A percentile compares a stretch with the other conserved stretches of the same genome.
phyloP scores from a whole-genome alignment of 1,139 yeast genomes.

The Saccharomyces pastorianus region DNA sequence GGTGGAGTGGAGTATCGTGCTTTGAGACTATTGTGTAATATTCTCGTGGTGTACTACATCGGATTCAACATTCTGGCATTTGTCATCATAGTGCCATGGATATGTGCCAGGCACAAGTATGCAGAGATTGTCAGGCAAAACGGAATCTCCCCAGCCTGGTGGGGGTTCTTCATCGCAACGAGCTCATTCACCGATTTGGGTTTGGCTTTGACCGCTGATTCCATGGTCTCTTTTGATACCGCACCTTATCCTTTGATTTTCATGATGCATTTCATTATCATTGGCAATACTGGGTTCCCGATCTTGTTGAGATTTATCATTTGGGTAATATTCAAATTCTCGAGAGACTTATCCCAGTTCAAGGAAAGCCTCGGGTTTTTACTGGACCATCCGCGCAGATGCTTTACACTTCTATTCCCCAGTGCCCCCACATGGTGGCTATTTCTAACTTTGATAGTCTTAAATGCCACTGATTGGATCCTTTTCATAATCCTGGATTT shows the following conservation, averaged over 20 bases:
- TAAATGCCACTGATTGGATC: slow-evolving; percentile 70
- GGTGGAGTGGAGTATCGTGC: slow-evolving; percentile 97
- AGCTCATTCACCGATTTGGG: slow-evolving; percentile 81
- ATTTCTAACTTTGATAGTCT: slow-evolving; percentile 57
- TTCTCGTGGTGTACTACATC: slow-evolving; percentile 57
- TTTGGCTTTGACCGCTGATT: slow-evolving; percentile 63
- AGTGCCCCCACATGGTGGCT: slow-evolving; percentile 94
- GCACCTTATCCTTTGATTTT: slow-evolving; percentile 58
- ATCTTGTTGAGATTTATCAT: slow-evolving; percentile 66
- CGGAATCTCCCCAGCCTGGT: slow-evolving; percentile 73
- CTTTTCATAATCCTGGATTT: slow-evolving; percentile 73
- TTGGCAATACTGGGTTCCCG: slow-evolving; percentile 94
- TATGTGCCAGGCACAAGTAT: slow-evolving; percentile 37
- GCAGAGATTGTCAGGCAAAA: slow-evolving; percentile 36
- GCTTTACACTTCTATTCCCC: slow-evolving; percentile 86
- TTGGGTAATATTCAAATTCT: slow-evolving; percentile 62
- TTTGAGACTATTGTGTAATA: slow-evolving; percentile 59
- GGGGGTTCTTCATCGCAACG: slow-evolving; percentile 77
- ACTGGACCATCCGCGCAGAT: slow-evolving; percentile 91
- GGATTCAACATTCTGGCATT: slow-evolving; percentile 62
- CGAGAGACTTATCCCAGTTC: slow-evolving; percentile 54
- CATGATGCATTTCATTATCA: slow-evolving; percentile 58
- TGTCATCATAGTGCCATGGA: slow-evolving; percentile 58
- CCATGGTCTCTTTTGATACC: slow-evolving; percentile 57
- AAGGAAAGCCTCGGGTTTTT: slow-evolving; percentile 76